These are phyloP conservation scores for Melampsora americana DNA, from an alignment of 1,284 basidiomycete genomes.

Conservation along the genomic window DNA sequence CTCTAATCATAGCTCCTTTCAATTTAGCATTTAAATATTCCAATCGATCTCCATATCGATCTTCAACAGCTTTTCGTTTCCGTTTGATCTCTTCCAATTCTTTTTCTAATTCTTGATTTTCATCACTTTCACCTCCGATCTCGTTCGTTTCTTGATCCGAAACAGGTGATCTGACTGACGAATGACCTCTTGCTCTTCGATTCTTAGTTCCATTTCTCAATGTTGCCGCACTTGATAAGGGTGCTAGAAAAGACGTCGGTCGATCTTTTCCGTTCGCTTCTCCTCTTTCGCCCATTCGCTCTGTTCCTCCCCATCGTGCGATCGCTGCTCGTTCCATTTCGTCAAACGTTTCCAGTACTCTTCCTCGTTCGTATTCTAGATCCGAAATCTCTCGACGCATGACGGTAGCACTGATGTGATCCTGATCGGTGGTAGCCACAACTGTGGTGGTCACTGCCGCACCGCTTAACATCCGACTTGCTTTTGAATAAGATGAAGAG, in stretches of 20 bases:
- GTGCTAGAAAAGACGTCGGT: background rate
- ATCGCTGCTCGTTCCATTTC: constrained; percentile 20
- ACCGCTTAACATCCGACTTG: background rate
- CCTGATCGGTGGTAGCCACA: too few relatives aligned
- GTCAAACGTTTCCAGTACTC: constrained; percentile 25
- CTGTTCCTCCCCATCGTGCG: too few relatives aligned
- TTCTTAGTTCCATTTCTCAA: background rate
- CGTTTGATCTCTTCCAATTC: background rate
- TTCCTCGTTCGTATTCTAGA: constrained; percentile 21
- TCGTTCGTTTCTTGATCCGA: too few relatives aligned
- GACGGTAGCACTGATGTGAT: constrained; percentile 2
- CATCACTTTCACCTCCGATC: background rate
- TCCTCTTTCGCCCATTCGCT: too few relatives aligned
- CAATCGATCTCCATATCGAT: background rate
- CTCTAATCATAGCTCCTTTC: constrained; percentile 9
- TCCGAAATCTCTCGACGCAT: constrained; percentile 23
- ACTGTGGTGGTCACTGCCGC: background rate
- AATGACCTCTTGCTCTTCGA: too few relatives aligned
- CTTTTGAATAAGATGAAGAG: background rate
- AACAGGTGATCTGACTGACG: too few relatives aligned
- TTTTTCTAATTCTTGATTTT: background rate
- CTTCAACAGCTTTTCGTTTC: background rate
- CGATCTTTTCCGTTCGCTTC: background rate
- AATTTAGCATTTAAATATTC: constrained; percentile 2
- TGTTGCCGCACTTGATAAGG: background rate